Evolutionary conservation across 495 filamentous ascomycete species (phyloP).

Genomic region (Mycothermus thermophilus): DNA sequence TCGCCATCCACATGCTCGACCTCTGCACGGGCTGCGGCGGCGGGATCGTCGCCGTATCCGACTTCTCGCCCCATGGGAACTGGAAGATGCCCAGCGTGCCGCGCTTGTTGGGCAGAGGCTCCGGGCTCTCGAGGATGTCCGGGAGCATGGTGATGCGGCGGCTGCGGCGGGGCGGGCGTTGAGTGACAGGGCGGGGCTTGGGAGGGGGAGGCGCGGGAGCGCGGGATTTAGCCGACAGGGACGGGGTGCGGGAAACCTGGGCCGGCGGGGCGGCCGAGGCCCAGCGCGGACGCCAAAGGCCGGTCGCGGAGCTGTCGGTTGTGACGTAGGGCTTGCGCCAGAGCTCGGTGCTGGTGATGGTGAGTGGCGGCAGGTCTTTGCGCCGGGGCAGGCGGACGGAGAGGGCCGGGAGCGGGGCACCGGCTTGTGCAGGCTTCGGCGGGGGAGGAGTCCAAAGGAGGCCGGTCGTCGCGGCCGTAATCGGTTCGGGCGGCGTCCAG

Average conservation of each 20-base stretch:
- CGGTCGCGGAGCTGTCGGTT: constrained; percentile 10
- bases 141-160: constrained; percentile 39
- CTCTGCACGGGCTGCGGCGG: constrained; percentile 9
- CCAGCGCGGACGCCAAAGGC: constrained; percentile 26
- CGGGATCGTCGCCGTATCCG: constrained; percentile 34
- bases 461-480: background rate
- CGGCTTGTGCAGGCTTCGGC: constrained; percentile 4
- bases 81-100: constrained; percentile 43
- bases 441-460: constrained; percentile 7
- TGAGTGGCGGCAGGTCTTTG: constrained; percentile 18
- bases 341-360: constrained; percentile 25
- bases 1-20: constrained; percentile 21
- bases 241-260: too few relatives aligned
- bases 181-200: constrained; percentile 26
- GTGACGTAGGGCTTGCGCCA: constrained; percentile 25
- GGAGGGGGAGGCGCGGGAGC: constrained; percentile 10
- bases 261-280: constrained; percentile 26
- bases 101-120: constrained; percentile 36
- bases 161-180: constrained; percentile 35
- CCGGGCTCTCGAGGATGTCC: constrained; percentile 42
- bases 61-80: constrained; percentile 44
- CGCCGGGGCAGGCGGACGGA: constrained; percentile 20
- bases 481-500: constrained; percentile 10
- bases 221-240: constrained; percentile 11
- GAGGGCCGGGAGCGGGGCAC: constrained; percentile 14